Evolutionary conservation across 805 yeast genomes (phyloP).

Genomic region (Metschnikowia anglica): DNA sequence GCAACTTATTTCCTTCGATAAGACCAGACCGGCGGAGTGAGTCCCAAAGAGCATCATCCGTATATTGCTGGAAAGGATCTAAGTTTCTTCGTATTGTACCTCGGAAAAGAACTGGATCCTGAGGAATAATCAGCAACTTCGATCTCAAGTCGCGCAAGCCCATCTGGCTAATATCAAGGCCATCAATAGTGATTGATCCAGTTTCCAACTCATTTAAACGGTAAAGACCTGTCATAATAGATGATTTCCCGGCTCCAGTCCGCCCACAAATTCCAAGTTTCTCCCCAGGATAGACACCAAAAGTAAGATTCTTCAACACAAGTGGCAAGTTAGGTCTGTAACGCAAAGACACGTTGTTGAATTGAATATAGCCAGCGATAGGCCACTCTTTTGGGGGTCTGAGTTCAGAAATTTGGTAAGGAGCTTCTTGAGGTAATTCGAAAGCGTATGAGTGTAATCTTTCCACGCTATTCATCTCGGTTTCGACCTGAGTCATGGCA

Average conservation of each 20-base stretch:
- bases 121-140: constrained; percentile 65
- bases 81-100: constrained; percentile 59
- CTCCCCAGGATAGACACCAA: constrained; percentile 52
- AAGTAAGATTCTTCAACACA: constrained; percentile 49
- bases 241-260: constrained; percentile 83
- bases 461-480: constrained; percentile 75
- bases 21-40: constrained; percentile 58
- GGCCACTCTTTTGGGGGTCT: constrained; percentile 54
- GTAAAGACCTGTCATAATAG: constrained; percentile 64
- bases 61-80: constrained; percentile 56
- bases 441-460: constrained; percentile 66
- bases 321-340: constrained; percentile 62
- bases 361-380: constrained; percentile 44
- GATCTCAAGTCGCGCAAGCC: constrained; percentile 58
- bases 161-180: constrained; percentile 48
- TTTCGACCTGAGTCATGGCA: constrained; percentile 68
- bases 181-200: constrained; percentile 57
- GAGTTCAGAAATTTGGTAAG: constrained; percentile 48
- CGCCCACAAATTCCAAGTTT: constrained; percentile 87
- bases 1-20: constrained; percentile 36
- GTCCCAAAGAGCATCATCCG: constrained; percentile 57
- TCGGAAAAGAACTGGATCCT: constrained; percentile 64
- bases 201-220: constrained; percentile 50
- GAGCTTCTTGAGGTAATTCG: constrained; percentile 65
- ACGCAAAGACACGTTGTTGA: constrained; percentile 49